Evolutionary conservation across 2,329 filamentous ascomycete genomes (phyloP).

Genomic region (Aspergillus alliaceus): DNA sequence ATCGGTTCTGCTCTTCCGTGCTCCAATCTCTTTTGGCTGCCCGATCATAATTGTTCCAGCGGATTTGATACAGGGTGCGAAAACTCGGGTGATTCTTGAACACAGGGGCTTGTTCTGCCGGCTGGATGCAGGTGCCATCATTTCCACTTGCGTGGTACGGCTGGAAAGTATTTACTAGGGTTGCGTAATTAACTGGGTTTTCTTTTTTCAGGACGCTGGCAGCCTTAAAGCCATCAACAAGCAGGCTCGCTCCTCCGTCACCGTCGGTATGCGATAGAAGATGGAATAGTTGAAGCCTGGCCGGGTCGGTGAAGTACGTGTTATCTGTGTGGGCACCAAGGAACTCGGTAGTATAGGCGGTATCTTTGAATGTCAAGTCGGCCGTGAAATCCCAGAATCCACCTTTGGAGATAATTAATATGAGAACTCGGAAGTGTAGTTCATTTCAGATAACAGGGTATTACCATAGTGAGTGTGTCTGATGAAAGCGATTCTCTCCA

Average conservation of each 20-base stretch:
- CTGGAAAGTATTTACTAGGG: constrained; percentile 59
- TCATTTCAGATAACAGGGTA: neutral
- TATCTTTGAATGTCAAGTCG: constrained; percentile 83
- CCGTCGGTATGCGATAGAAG: constrained; percentile 72
- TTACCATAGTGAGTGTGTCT: constrained; percentile 87
- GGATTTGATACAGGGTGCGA: constrained; percentile 60
- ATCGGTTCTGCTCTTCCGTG: constrained; percentile 54
- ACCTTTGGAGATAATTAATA: constrained; percentile 35
- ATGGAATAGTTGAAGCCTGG: constrained; percentile 90
- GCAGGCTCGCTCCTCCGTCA: constrained; percentile 71
- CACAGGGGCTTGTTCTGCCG: constrained; percentile 69
- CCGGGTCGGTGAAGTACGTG: constrained; percentile 92
- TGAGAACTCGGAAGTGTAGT: neutral
- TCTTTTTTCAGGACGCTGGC: constrained; percentile 60
- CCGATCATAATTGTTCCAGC: constrained; percentile 94
- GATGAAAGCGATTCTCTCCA: constrained; percentile 83
- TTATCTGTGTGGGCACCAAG: constrained; percentile 89
- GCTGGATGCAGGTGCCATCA: constrained; percentile 75
- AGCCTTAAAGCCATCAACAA: constrained; percentile 83
- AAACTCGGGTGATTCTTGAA: constrained; percentile 58
- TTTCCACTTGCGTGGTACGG: constrained; percentile 87
- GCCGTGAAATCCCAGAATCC: constrained; percentile 86
- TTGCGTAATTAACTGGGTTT: constrained; percentile 56
- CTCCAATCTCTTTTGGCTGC: constrained; percentile 63
- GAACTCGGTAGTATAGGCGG: constrained; percentile 83